Base-by-base conservation (phyloP, 2,329 filamentous ascomycete genomes). In the Endoconidiophora polonica region DNA sequence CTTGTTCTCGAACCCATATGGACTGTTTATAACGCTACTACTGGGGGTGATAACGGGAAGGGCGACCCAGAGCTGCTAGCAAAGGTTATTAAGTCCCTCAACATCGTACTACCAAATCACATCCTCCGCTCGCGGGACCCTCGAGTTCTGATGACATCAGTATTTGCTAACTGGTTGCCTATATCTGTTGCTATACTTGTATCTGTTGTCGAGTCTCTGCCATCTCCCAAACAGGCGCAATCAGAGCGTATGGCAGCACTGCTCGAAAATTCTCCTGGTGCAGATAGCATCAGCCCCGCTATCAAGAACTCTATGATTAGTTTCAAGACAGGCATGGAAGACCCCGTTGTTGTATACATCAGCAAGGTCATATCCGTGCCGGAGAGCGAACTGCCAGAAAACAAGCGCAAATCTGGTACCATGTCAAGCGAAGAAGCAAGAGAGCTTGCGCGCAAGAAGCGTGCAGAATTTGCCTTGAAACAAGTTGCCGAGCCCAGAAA, bases 321-420 rank as follows among this genome's bases (percentile, higher is more conserved):
- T 0, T 95, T 94, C 61, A 84, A 83, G 59, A 76, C 76, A 3
- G 72, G 71, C 0, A 71, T 75, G 38, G 72, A 79, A 0, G 82
- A 83, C 52, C 88, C 90, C 0, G 79, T 94, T 0, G 86, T 98
- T 1, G 90, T 86, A 6, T 98, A 94, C 57, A 85, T 98, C 54
- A 96, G 90, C 66, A 98, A 98, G 63, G 95, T 98, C 87, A 85
- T 96, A 1, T 91, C 91, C 0, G 74, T 98, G 10, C 90, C 87
- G 0, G 86, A 93, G 59, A 95, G 86, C 63, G 90, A 98, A 58
- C 69, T 98, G 4, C 84, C 86, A 0, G 77, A 90, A 48, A 94
- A 94, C 62, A 93, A 83, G 63, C 74, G 86, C 43, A 73, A 78
- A 14, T 63, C 66, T 14, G 81, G 81, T 0, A 79, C 79, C 41